Conservation (phyloP, 2,329 filamentous ascomycete species). For the Diaporthe velutina region DNA sequence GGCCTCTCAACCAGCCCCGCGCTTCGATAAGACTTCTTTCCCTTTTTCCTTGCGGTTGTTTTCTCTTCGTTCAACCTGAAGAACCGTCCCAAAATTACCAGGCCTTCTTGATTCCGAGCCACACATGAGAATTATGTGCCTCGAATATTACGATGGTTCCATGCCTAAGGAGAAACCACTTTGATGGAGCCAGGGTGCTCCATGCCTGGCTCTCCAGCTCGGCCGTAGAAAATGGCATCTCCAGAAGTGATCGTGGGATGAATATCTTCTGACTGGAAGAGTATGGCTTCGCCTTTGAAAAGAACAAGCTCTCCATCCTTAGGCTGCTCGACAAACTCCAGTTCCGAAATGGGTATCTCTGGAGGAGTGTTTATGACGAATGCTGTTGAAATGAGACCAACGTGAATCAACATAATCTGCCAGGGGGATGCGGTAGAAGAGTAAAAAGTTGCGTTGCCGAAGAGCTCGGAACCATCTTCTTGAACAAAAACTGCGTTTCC, state of each 20-base stretch:
- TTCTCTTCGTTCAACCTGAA: too few relatives aligned
- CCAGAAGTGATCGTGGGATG: neutral
- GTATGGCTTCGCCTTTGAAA: neutral
- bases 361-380: too few relatives aligned
- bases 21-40: too few relatives aligned
- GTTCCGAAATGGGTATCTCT: too few relatives aligned
- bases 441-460: neutral
- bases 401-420: too few relatives aligned
- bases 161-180: neutral
- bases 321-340: too few relatives aligned
- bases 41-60: neutral
- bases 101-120: neutral
- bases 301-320: neutral
- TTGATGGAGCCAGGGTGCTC: neutral
- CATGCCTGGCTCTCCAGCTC: neutral
- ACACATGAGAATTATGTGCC: neutral
- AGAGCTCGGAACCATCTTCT: neutral
- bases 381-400: too few relatives aligned
- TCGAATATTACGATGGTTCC: neutral
- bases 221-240: neutral
- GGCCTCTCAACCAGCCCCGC: neutral
- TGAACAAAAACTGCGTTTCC: neutral
- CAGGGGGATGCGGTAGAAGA: too few relatives aligned
- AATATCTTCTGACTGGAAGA: rapidly evolving
- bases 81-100: too few relatives aligned